Percentiles rank a stretch among this genome's conserved stretches.
These are phyloP conservation scores for Ascobolus immersus DNA, from an alignment of 495 filamentous ascomycete species.

Conservation along the genomic window DNA sequence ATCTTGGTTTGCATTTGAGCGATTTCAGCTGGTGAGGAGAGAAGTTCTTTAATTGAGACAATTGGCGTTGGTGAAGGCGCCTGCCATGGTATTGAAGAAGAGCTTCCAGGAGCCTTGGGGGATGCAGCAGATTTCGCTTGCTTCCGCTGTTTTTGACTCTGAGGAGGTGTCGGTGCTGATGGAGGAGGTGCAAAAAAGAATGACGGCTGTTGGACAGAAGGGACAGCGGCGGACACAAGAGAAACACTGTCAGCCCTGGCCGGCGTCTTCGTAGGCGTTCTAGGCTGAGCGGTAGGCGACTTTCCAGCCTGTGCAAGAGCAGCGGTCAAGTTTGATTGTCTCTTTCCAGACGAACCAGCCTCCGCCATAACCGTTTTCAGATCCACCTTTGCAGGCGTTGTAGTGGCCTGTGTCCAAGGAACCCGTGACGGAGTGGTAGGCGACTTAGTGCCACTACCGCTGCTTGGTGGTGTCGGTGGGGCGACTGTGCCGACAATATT, in stretches of 20 bases:
- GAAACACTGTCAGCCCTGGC: too few relatives aligned
- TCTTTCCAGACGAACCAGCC: constrained; percentile 25
- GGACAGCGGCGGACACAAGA: too few relatives aligned
- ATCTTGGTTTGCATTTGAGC: constrained; percentile 1
- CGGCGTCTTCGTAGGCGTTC: too few relatives aligned
- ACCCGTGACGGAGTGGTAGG: too few relatives aligned
- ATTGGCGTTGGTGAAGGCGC: constrained; percentile 15
- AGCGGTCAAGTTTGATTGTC: constrained; percentile 46
- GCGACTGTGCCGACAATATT: too few relatives aligned
- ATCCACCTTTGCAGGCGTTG: constrained; percentile 38
- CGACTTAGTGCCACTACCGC: background rate
- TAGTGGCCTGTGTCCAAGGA: constrained; percentile 36
- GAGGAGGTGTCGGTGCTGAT: constrained; percentile 16
- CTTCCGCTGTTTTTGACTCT: constrained; percentile 6
- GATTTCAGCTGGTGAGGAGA: constrained; percentile 1
- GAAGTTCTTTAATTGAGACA: background rate
- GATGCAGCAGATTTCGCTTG: too few relatives aligned
- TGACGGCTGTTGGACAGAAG: too few relatives aligned
- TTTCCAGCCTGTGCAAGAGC: constrained; percentile 35
- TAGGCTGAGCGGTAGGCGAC: too few relatives aligned
- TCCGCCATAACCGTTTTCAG: constrained; percentile 71
- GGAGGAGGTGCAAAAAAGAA: too few relatives aligned
- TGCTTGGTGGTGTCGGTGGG: background rate
- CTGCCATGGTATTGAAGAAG: too few relatives aligned
- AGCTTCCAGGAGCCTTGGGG: too few relatives aligned